Evolutionary conservation across 176 grass and related monocot species (phyloP).

Genomic region (Juncus inflexus): DNA sequence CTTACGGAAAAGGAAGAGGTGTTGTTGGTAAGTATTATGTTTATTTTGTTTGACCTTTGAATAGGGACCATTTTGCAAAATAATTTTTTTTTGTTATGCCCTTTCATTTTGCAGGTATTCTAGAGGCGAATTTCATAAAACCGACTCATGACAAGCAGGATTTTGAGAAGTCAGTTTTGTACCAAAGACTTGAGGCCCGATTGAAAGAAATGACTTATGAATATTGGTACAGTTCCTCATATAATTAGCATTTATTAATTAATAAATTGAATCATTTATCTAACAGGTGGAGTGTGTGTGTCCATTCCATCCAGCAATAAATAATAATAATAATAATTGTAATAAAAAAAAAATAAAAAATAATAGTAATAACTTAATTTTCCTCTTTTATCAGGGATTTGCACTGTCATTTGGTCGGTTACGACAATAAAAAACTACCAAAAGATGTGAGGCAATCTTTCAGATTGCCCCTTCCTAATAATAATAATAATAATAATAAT

Average conservation of each 20-base stretch:
- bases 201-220: slow-evolving; percentile 99
- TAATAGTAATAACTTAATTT: not conserved
- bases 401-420: slow-evolving; percentile 77
- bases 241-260: not conserved
- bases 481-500: not conserved
- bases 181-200: slow-evolving; percentile 84
- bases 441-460: slow-evolving; percentile 44
- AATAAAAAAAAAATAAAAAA: too few relatives aligned
- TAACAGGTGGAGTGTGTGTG: too few relatives aligned
- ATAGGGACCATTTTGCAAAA: slow-evolving; percentile 1
- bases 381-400: slow-evolving; percentile 47
- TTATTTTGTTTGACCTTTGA: too few relatives aligned
- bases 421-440: slow-evolving; percentile 69
- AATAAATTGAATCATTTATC: too few relatives aligned
- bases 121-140: slow-evolving; percentile 87
- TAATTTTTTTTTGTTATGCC: not conserved
- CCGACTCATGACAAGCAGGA: slow-evolving; percentile 99
- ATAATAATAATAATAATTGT: too few relatives aligned
- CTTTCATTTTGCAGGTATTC: slow-evolving; percentile 52
- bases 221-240: slow-evolving; percentile 65
- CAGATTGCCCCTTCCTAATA: slow-evolving; percentile 8
- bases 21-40: slow-evolving; percentile 64
- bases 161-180: slow-evolving; percentile 90
- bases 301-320: too few relatives aligned
- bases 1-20: slow-evolving; percentile 91